These are phyloP conservation scores for Ogataea corticis DNA, from an alignment of 805 yeast genomes.

Conservation along the genomic window DNA sequence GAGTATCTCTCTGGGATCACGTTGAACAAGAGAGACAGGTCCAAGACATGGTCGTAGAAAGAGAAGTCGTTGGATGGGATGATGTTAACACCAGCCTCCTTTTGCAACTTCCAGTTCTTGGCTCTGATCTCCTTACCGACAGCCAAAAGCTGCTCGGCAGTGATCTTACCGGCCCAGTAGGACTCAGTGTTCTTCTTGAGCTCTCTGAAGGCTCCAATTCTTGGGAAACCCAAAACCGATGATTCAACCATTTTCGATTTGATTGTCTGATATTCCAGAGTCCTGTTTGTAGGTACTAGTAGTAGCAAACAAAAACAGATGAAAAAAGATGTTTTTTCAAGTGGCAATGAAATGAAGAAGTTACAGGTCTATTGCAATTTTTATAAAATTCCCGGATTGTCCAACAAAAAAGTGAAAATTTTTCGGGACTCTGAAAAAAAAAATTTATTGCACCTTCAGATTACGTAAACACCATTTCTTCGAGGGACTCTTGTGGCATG, in stretches of 20 bases:
- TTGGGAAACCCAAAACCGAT: constrained; percentile 98
- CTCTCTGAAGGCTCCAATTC: constrained; percentile 99
- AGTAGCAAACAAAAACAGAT: constrained; percentile 4
- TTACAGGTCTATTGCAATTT: neutral
- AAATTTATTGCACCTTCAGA: constrained; percentile 2
- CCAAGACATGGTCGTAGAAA: constrained; percentile 95
- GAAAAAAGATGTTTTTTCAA: neutral
- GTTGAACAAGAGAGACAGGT: constrained; percentile 88
- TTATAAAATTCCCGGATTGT: constrained; percentile 1
- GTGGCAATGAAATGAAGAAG: neutral
- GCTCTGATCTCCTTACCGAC: constrained; percentile 96
- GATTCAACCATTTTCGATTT: constrained; percentile 80
- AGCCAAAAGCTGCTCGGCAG: constrained; percentile 82
- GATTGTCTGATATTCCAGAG: neutral
- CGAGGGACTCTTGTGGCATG: neutral
- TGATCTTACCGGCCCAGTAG: constrained; percentile 95
- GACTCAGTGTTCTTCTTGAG: constrained; percentile 98
- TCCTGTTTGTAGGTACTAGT: constrained; percentile 4
- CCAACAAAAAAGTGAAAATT: constrained; percentile 22
- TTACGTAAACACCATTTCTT: neutral
- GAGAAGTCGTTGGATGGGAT: constrained; percentile 98
- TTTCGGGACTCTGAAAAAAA: constrained; percentile 13
- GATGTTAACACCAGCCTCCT: constrained; percentile 95
- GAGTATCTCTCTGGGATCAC: constrained; percentile 97
- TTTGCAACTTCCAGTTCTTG: constrained; percentile 96